Percentiles rank a stretch among this genome's conserved stretches.
phyloP scores from a whole-genome alignment of 768 basidiomycete species.

The Cubamyces lactineus region DNA sequence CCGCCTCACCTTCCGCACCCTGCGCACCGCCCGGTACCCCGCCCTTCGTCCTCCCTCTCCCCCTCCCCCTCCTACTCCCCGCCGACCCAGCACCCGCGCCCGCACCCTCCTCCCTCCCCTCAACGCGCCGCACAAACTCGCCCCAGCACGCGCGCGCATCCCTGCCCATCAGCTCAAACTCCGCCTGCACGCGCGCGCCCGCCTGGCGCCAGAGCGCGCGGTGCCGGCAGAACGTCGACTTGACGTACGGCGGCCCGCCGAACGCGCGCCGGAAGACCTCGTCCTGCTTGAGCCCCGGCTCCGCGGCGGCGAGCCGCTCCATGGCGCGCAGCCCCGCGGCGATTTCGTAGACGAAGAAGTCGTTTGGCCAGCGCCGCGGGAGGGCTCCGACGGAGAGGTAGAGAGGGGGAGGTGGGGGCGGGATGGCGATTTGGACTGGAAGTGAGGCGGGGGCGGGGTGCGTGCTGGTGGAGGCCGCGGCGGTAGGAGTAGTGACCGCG shows the following conservation, averaged over 20 bases:
- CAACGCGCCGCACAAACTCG: conserved; percentile 56
- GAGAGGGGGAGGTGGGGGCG: conserved; percentile 26
- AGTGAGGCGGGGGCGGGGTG: not conserved
- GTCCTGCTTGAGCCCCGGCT: conserved; percentile 59
- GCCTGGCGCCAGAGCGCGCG: conserved; percentile 70
- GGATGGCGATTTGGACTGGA: conserved; percentile 4
- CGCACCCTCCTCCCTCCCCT: conserved; percentile 17
- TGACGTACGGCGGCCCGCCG: conserved; percentile 64
- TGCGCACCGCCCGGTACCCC: not conserved
- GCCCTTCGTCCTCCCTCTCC: too few relatives aligned
- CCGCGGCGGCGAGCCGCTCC: conserved; percentile 40
- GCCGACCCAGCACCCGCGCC: not conserved
- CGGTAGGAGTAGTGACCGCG: not conserved
- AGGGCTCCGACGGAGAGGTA: conserved; percentile 46
- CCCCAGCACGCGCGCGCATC: conserved; percentile 68
- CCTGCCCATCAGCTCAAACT: conserved; percentile 58
- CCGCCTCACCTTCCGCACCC: conserved; percentile 19
- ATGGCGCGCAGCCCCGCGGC: conserved; percentile 60
- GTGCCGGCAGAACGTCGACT: conserved; percentile 73
- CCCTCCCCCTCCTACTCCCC: too few relatives aligned
- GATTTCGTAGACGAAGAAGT: conserved; percentile 71
- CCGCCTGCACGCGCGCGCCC: conserved; percentile 45
- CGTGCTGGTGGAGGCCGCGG: not conserved
- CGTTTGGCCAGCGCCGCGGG: conserved; percentile 76
- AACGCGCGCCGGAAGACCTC: conserved; percentile 72